These are phyloP conservation scores for Diaporthe capsici DNA, from an alignment of 2,329 filamentous ascomycete species.

Conservation along the genomic window DNA sequence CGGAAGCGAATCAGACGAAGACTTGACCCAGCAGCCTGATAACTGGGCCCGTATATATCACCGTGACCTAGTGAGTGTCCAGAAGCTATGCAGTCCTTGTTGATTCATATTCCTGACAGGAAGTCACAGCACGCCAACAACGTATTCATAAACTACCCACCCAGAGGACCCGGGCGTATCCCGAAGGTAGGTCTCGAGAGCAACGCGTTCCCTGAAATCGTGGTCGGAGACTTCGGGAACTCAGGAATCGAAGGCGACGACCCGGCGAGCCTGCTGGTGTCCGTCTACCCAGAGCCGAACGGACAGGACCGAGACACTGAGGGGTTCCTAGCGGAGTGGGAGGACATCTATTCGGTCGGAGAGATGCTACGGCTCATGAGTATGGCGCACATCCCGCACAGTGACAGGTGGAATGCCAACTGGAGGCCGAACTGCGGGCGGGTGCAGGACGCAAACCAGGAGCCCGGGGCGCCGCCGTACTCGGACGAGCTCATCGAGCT, in stretches of 20 bases:
- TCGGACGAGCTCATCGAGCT: conserved; percentile 5
- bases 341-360: neutral
- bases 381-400: neutral
- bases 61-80: conserved; percentile 8
- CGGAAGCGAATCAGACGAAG: neutral
- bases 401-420: too few relatives aligned
- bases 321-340: neutral
- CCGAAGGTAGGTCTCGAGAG: neutral
- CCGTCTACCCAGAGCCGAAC: neutral
- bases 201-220: conserved; percentile 17
- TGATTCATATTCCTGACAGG: neutral
- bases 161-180: neutral
- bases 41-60: conserved; percentile 5
- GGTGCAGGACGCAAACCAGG: neutral
- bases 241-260: neutral
- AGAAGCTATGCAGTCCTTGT: neutral
- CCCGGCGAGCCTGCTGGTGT: neutral
- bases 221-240: conserved; percentile 6
- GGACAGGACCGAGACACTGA: neutral
- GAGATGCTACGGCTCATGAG: neutral
- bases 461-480: conserved; percentile 13
- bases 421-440: neutral
- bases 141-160: conserved; percentile 10
- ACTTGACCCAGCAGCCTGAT: neutral
- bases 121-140: neutral